phyloP scores from a whole-genome alignment of 768 basidiomycete genomes.

The Amanita subjunquillea region DNA sequence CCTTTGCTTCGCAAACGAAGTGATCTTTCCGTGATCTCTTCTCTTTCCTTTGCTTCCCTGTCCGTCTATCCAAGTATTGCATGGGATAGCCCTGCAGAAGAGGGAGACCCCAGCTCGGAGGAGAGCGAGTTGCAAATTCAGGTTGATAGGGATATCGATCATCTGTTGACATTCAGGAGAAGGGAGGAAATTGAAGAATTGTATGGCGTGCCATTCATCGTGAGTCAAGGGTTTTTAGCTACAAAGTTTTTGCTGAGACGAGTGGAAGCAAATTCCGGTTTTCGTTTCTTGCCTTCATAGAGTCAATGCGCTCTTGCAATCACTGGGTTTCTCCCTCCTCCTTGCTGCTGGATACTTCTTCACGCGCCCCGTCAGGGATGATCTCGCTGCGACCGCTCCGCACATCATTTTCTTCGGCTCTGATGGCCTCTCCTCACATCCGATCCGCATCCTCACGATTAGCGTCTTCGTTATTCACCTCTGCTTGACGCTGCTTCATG shows the following conservation, averaged over 20 bases:
- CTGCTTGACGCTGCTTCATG: slow-evolving; percentile 52
- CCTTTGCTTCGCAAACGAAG: slow-evolving; percentile 1
- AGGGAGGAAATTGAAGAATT: slow-evolving; percentile 72
- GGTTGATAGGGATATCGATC: slow-evolving; percentile 58
- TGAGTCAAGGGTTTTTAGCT: slow-evolving; percentile 25
- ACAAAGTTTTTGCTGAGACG: neutral
- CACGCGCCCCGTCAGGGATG: slow-evolving; percentile 19
- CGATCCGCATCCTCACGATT: slow-evolving; percentile 16
- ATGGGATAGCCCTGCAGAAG: slow-evolving; percentile 2
- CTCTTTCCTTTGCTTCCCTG: slow-evolving; percentile 3
- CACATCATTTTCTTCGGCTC: neutral
- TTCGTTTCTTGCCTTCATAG: slow-evolving; percentile 73
- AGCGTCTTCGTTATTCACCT: slow-evolving; percentile 40
- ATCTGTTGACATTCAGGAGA: slow-evolving; percentile 49
- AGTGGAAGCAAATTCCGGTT: slow-evolving; percentile 60
- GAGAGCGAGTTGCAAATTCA: slow-evolving; percentile 18
- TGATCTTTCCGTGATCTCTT: slow-evolving; percentile 1
- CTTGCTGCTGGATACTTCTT: slow-evolving; percentile 53
- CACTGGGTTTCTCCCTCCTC: slow-evolving; percentile 56
- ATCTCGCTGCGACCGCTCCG: slow-evolving; percentile 5
- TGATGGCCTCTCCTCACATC: slow-evolving; percentile 4
- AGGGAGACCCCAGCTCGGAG: neutral
- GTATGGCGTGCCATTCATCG: slow-evolving; percentile 72
- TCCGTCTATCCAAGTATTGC: neutral
- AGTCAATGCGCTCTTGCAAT: slow-evolving; percentile 61